Evolutionary conservation across 2,329 filamentous ascomycete species (phyloP).

Genomic region (Fusarium sp.): DNA sequence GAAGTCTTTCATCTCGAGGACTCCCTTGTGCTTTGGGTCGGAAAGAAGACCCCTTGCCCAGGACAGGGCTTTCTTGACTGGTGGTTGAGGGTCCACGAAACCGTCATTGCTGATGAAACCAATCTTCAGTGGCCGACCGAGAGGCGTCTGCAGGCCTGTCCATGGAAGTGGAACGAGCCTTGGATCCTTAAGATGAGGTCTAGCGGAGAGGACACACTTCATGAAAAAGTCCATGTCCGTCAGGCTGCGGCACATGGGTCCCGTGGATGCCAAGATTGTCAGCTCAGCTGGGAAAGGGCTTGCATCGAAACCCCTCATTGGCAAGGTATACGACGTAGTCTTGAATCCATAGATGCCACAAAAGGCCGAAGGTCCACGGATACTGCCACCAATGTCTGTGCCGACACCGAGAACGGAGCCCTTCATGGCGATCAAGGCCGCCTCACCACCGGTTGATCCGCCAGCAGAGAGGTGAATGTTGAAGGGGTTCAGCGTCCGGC

Average conservation of each 20-base stretch:
- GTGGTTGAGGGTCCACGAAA: constrained; percentile 53
- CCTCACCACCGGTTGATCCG: constrained; percentile 70
- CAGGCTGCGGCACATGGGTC: constrained; percentile 40
- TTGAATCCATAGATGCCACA: constrained; percentile 45
- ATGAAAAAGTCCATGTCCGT: constrained; percentile 41
- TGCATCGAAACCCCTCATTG: constrained; percentile 23
- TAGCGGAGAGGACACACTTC: constrained; percentile 17
- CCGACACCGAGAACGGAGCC: constrained; percentile 54
- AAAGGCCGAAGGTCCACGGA: constrained; percentile 46
- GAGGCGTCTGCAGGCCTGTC: constrained; percentile 40
- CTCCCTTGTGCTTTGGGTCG: constrained; percentile 26
- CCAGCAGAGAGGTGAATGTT: constrained; percentile 71
- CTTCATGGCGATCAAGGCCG: constrained; percentile 52
- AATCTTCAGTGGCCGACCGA: constrained; percentile 49
- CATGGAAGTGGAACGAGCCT: constrained; percentile 46
- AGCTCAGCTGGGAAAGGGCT: not conserved
- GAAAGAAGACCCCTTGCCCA: constrained; percentile 46
- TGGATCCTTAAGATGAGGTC: constrained; percentile 43
- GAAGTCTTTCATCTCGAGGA: constrained; percentile 52
- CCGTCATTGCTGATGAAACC: constrained; percentile 56
- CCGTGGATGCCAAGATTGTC: constrained; percentile 11
- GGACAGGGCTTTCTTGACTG: constrained; percentile 50
- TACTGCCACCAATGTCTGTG: constrained; percentile 54
- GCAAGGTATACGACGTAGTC: constrained; percentile 40
- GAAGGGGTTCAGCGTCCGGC: constrained; percentile 63